Evolutionary conservation across 768 basidiomycete species (phyloP), one percentile per base, ranked within the genome.

Genomic region (Suillus alpinus): DNA sequence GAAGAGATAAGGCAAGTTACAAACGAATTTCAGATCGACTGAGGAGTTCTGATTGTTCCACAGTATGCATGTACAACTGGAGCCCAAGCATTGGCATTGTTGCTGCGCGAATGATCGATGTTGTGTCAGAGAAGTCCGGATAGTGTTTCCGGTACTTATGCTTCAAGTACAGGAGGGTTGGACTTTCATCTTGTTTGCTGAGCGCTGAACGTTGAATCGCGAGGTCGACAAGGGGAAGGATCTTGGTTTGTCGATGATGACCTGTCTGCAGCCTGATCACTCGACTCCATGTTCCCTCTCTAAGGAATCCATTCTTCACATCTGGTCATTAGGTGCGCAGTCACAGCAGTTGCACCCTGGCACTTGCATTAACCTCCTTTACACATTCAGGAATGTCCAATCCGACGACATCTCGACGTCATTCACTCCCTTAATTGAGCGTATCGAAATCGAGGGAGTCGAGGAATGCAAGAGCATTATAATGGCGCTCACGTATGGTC

Each of bases 51-150:
- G 13, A 13, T 23, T 1, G 6, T 23, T 9, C 12, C 20, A 6
- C 23, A n/a, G n/a, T 14, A 20, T 26, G 12, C 10, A 3, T 26
- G 26, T 26, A 26, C 26, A 6, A 44, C 20, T 3, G 81, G 31
- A 83, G 81, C 0, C 89, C 86, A 0, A 93, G 90, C 67, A 91
- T 98, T 53, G 97, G 97, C 6, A 71, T 89, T 51, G 88, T 85
- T 4, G 96, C 94, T 4, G 91, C 91, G 3, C 79, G 87, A 1
- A 76, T 90, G 57, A 82, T 94, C 69, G 89, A 94, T 60, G 83
- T 98, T 67, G 92, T 93, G 65, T 88, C 92, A 0, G 92, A 98
- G 76, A 88, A 92, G 67, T 26, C 3, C 3, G 26, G 26, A 26
- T 1, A 26, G 26, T 26, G 26, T 26, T 26, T 26, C 26, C 26